Conservation (phyloP, 495 filamentous ascomycete species). For the Xylaria venustula region DNA sequence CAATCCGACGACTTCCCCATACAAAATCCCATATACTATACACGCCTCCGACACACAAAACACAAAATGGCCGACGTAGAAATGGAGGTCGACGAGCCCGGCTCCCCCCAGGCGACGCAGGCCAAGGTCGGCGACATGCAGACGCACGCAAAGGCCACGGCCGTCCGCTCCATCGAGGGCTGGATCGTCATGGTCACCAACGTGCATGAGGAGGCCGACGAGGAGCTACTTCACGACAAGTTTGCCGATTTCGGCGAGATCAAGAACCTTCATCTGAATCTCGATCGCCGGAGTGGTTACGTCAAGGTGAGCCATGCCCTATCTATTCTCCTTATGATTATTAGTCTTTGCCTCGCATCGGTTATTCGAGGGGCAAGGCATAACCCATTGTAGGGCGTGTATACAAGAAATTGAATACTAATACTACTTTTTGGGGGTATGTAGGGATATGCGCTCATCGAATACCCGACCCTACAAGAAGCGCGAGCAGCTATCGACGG, state of each 20-base stretch:
- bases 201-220: slow-evolving; percentile 95
- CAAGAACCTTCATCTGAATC: slow-evolving; percentile 92
- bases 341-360: too few relatives aligned
- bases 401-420: slow-evolving; percentile 1
- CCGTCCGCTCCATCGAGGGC: slow-evolving; percentile 96
- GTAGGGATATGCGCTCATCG: slow-evolving; percentile 90
- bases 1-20: not conserved
- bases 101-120: slow-evolving; percentile 34
- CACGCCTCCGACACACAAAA: slow-evolving; percentile 21
- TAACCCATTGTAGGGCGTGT: too few relatives aligned
- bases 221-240: slow-evolving; percentile 91
- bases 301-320: slow-evolving; percentile 77
- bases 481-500: slow-evolving; percentile 83
- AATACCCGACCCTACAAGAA: slow-evolving; percentile 85
- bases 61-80: slow-evolving; percentile 70
- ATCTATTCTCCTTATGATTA: too few relatives aligned
- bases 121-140: slow-evolving; percentile 63
- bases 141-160: slow-evolving; percentile 77
- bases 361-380: too few relatives aligned
- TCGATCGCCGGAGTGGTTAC: slow-evolving; percentile 94
- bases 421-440: not conserved
- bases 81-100: slow-evolving; percentile 75
- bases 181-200: slow-evolving; percentile 98
- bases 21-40: not conserved
- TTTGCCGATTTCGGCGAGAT: slow-evolving; percentile 98